Evolutionary conservation across 2,329 filamentous ascomycete genomes (phyloP).

Genomic region (Fusarium stilboides): DNA sequence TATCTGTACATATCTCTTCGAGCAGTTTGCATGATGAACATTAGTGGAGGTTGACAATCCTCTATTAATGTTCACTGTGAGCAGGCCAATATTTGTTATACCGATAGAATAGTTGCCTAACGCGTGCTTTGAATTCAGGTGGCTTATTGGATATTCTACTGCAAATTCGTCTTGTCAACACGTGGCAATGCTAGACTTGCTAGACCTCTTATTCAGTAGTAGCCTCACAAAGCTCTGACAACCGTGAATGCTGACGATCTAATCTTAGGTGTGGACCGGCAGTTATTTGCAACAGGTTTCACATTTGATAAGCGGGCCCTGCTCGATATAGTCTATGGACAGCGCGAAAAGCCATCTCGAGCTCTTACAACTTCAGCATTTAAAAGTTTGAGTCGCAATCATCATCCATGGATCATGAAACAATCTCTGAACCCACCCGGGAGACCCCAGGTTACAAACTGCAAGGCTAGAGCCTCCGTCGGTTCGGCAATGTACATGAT

Average conservation of each 20-base stretch:
- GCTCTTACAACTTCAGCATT: too few relatives aligned
- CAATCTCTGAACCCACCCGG: neutral
- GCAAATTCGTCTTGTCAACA: conserved; percentile 1
- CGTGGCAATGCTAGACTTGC: conserved; percentile 22
- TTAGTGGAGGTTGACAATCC: neutral
- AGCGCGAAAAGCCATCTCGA: too few relatives aligned
- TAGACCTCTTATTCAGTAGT: neutral
- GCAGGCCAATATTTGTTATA: neutral
- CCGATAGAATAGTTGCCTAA: neutral
- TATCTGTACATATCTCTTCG: neutral
- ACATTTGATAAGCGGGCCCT: neutral
- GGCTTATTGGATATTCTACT: neutral
- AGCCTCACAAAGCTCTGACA: neutral
- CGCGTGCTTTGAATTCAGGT: neutral
- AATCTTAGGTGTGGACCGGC: neutral
- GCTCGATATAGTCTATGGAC: neutral
- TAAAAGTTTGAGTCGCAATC: too few relatives aligned
- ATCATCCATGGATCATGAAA: neutral
- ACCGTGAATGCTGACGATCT: neutral
- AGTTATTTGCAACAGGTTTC: neutral
- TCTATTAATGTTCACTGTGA: neutral
- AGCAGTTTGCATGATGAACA: neutral
- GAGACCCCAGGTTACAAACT: conserved; percentile 2
- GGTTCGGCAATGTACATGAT: conserved; percentile 23
- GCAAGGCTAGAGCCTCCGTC: conserved; percentile 18